A percentile compares a stretch with the other conserved stretches of the same genome.
phyloP scores from a whole-genome alignment of 2,329 filamentous ascomycete genomes.

The Cladosporium sp. region DNA sequence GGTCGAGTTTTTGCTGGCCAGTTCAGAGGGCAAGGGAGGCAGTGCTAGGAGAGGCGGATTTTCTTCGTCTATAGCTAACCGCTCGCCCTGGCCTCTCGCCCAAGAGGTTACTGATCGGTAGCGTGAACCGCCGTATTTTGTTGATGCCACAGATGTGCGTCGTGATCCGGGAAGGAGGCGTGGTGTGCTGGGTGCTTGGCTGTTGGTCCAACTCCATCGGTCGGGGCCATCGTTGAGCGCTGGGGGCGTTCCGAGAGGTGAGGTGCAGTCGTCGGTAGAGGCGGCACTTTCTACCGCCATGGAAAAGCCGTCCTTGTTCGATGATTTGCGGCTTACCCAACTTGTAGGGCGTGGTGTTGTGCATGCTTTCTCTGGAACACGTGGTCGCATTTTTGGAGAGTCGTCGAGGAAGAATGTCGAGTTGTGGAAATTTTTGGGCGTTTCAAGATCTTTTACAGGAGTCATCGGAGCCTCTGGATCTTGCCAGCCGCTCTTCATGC shows the following conservation, averaged over 20 bases:
- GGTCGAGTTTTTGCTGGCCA: slow-evolving; percentile 16
- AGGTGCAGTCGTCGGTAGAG: neutral
- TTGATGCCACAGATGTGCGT: slow-evolving; percentile 14
- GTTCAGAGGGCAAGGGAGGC: neutral
- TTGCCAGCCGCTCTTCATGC: slow-evolving; percentile 7
- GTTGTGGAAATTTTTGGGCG: neutral
- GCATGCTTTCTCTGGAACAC: slow-evolving; percentile 1
- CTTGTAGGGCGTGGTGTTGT: slow-evolving; percentile 1
- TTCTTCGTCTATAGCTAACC: slow-evolving; percentile 14
- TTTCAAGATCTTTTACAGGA: neutral
- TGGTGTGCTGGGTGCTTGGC: slow-evolving; percentile 26
- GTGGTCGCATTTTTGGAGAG: neutral
- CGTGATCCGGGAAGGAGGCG: slow-evolving; percentile 15
- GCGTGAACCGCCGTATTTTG: slow-evolving; percentile 12
- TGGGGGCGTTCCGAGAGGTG: neutral
- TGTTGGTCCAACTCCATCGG: slow-evolving; percentile 29
- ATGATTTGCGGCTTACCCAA: neutral
- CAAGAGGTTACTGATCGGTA: slow-evolving; percentile 18
- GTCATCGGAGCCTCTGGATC: neutral
- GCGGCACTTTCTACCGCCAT: neutral
- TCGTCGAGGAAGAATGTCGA: slow-evolving; percentile 8
- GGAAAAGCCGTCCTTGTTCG: neutral
- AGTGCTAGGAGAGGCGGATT: neutral
- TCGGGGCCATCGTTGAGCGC: neutral
- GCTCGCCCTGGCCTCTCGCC: slow-evolving; percentile 15